Conservation (phyloP, 345 rosid genomes). For the Rhodamnia argentea region DNA sequence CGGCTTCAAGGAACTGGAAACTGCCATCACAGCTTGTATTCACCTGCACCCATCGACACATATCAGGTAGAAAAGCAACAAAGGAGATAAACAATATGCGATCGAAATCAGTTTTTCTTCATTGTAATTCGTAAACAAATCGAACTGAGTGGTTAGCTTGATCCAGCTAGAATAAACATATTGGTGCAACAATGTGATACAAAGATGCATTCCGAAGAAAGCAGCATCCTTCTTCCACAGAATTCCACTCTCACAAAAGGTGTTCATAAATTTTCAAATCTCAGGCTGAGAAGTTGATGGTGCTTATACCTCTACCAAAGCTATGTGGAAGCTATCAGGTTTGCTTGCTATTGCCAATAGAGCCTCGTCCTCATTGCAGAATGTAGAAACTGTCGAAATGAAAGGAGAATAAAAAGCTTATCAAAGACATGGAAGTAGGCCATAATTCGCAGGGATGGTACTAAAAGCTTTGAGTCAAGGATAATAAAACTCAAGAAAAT, state of each 20-base stretch:
- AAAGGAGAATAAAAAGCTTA: neutral
- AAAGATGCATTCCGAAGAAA: neutral
- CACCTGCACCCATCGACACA: conserved; percentile 32
- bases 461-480: neutral
- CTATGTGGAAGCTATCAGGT: conserved; percentile 74
- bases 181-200: neutral
- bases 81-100: neutral
- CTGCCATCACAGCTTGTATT: conserved; percentile 28
- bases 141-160: neutral
- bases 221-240: neutral
- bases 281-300: neutral
- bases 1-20: conserved; percentile 75
- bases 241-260: neutral
- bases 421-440: neutral
- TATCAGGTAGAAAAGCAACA: neutral
- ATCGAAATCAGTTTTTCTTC: neutral
- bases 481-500: neutral
- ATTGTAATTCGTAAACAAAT: neutral
- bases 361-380: conserved; percentile 70
- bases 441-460: neutral
- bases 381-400: conserved; percentile 50
- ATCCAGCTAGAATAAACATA: neutral
- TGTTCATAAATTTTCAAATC: neutral
- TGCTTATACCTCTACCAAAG: conserved; percentile 64
- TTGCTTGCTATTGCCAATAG: conserved; percentile 41